Base-by-base conservation (phyloP, 2,329 filamentous ascomycete species). In the Fusarium sarcochroum region DNA sequence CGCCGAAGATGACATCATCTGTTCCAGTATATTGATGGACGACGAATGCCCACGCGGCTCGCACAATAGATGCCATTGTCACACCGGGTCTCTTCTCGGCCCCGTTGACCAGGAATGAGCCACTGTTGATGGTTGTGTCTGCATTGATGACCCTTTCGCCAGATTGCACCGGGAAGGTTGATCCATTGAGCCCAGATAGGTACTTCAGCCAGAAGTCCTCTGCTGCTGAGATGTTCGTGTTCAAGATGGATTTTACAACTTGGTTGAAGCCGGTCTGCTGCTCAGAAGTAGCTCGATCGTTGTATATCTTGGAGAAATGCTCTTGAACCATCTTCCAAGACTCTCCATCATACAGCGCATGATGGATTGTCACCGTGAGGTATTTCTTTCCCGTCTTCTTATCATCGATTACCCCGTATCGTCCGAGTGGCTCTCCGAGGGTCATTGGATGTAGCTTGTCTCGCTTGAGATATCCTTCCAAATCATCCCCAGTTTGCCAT, bases 381-480 rank as follows among this genome's bases (percentile, higher is more conserved):
- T 38, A 53, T 23, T 17, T 46, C 13, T 20, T 21, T 6, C 21
- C 32, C 1, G 20, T 32, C 5, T 27, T 37, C 1, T n/a, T 5
- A 6, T 46, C 23, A 3, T 6, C 7, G n/a, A 54, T 7, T 3
- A 42, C 30, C 17, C 27, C 51, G 8, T 37, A 40, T 25, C 51
- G 17, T 23, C 18, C 27, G 5, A 54, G 34, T 11, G 41, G 41
- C 8, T 32, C 21, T 32, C 42, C 51, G 17, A 47, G 42, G 6
- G 9, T 20, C 41, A 54, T 54, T 3, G 21, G n/a, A 1, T 6
- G n/a, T 8, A 25, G 17, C 23, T 38, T 54, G 23, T 46, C 34
- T n/a, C 32, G 27, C 9, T 13, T n/a, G 9, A 47, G n/a, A n/a
- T 49, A 56, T 9, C 73, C 66, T 11, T 77, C 74, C 2, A 83